Evolutionary conservation across 495 filamentous ascomycete species (phyloP).

Genomic region (Lasiosphaeria hispida): DNA sequence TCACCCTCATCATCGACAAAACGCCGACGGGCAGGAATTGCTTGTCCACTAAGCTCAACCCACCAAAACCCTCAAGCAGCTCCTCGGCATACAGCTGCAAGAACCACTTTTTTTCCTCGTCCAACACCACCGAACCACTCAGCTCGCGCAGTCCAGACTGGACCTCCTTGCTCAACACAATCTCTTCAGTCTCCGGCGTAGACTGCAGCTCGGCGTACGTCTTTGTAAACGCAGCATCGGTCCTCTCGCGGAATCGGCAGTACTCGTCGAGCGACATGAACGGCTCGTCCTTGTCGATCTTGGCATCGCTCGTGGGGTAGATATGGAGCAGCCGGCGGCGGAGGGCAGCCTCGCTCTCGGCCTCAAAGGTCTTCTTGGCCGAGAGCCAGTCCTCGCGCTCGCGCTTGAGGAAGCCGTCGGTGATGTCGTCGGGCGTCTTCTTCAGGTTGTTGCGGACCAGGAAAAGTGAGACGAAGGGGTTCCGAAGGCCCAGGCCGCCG

Average conservation of each 20-base stretch:
- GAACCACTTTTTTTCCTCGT: constrained; percentile 51
- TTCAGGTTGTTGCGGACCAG: constrained; percentile 36
- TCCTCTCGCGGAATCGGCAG: constrained; percentile 40
- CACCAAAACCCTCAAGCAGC: constrained; percentile 48
- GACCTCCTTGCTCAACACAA: constrained; percentile 24
- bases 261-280: constrained; percentile 54
- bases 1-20: constrained; percentile 50
- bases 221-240: constrained; percentile 8
- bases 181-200: constrained; percentile 16
- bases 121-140: constrained; percentile 11
- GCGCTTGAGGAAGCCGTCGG: constrained; percentile 35
- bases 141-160: constrained; percentile 15
- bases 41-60: constrained; percentile 52
- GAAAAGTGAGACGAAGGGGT: constrained; percentile 49
- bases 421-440: constrained; percentile 30
- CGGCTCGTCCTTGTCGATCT: constrained; percentile 1
- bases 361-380: constrained; percentile 38
- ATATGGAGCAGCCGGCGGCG: constrained; percentile 12
- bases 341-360: constrained; percentile 37
- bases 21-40: constrained; percentile 55
- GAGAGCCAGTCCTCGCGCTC: constrained; percentile 39
- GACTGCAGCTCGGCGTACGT: constrained; percentile 25
- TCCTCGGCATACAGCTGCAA: constrained; percentile 51
- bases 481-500: constrained; percentile 55
- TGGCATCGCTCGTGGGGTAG: constrained; percentile 4